A percentile compares a stretch with the other conserved stretches of the same genome.
Evolutionary conservation across 2,329 filamentous ascomycete genomes (phyloP).

Genomic region (Verticillium zaregamsianum): DNA sequence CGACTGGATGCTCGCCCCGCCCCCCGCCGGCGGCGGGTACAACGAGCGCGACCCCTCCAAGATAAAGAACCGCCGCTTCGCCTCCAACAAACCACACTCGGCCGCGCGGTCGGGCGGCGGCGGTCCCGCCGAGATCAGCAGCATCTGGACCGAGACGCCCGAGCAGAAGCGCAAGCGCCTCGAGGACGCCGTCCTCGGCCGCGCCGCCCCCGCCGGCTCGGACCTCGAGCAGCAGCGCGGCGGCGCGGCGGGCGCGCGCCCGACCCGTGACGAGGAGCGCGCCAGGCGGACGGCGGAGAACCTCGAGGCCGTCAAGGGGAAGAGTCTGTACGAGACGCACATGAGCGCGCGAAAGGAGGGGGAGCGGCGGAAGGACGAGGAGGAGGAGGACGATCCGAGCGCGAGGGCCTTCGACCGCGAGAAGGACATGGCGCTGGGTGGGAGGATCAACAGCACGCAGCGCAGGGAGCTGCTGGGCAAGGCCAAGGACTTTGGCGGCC

Average conservation of each 20-base stretch:
- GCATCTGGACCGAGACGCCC: constrained; percentile 88
- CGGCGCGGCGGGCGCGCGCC: constrained; percentile 45
- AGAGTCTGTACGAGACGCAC: constrained; percentile 58
- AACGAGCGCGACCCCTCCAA: constrained; percentile 77
- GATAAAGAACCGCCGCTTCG: constrained; percentile 76
- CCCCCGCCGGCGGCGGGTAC: constrained; percentile 52
- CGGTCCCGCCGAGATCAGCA: constrained; percentile 48
- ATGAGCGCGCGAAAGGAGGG: constrained; percentile 27
- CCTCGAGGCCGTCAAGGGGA: constrained; percentile 50
- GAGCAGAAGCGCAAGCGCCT: constrained; percentile 80
- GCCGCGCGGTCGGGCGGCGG: constrained; percentile 21
- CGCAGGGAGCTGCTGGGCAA: constrained; percentile 74
- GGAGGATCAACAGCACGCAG: constrained; percentile 68
- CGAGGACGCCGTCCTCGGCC: constrained; percentile 77
- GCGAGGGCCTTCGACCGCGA: constrained; percentile 84
- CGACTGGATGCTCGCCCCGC: constrained; percentile 78
- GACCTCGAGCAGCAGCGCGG: constrained; percentile 29
- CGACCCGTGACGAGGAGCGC: constrained; percentile 47
- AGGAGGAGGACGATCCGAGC: constrained; percentile 86
- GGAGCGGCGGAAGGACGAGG: constrained; percentile 33
- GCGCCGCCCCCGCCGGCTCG: constrained; percentile 41
- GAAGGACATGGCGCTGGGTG: constrained; percentile 84
- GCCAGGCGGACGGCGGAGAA: constrained; percentile 41
- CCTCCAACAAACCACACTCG: constrained; percentile 51
- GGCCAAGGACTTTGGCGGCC: constrained; percentile 74